phyloP scores from a whole-genome alignment of 73 alveolate genomes.

The Paramecium bursaria region DNA sequence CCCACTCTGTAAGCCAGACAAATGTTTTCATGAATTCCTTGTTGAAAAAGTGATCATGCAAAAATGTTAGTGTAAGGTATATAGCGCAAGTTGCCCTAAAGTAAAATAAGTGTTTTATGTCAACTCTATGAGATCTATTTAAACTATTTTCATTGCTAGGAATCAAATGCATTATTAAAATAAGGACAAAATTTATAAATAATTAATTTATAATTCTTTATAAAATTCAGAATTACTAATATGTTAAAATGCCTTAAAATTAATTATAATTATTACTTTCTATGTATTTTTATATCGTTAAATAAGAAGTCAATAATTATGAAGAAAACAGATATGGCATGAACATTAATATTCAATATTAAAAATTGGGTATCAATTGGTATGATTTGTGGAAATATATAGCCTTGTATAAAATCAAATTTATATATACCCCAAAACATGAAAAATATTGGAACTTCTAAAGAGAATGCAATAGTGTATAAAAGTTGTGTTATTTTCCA shows the following conservation, averaged over 20 bases:
- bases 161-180: too few species aligned
- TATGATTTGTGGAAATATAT: constrained; percentile 28
- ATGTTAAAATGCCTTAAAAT: too few species aligned
- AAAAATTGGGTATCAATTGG: not conserved
- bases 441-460: constrained; percentile 28
- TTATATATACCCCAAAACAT: constrained; percentile 62
- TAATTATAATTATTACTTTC: too few species aligned
- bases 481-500: constrained; percentile 26
- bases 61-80: too few species aligned
- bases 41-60: too few species aligned
- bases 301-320: constrained; percentile 10
- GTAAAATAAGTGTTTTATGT: too few species aligned
- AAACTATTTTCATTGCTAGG: constrained; percentile 11
- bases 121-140: constrained; percentile 54
- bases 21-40: constrained; percentile 13
- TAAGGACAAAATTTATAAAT: too few species aligned
- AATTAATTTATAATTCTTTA: too few species aligned
- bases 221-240: too few species aligned
- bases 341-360: constrained; percentile 26
- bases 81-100: too few species aligned
- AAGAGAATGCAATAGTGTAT: constrained; percentile 35
- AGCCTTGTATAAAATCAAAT: too few species aligned
- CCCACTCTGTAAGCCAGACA: constrained; percentile 41
- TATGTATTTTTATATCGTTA: not conserved
- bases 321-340: not conserved